Evolutionary conservation across 2,329 filamentous ascomycete species (phyloP).

Genomic region (Xylaria multiplex): DNA sequence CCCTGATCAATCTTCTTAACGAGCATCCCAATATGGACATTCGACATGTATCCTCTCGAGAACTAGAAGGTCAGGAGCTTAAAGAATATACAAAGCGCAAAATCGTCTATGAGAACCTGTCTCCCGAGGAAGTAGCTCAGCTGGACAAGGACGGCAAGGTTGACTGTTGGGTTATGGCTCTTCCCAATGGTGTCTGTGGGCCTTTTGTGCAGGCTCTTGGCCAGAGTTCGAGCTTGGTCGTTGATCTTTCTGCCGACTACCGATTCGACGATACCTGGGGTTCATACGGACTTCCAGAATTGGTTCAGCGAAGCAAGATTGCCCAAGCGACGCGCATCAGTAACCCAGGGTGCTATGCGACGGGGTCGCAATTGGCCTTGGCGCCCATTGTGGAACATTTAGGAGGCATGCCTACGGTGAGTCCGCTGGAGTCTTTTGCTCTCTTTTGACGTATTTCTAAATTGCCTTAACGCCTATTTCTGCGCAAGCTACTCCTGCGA

Average conservation of each 20-base stretch:
- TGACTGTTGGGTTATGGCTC: constrained; percentile 97
- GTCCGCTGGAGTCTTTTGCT: not conserved
- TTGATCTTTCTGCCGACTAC: constrained; percentile 97
- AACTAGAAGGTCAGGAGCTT: constrained; percentile 86
- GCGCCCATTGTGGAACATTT: constrained; percentile 81
- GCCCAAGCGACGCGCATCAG: constrained; percentile 82
- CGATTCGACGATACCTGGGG: constrained; percentile 85
- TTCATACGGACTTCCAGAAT: constrained; percentile 86
- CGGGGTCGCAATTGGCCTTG: constrained; percentile 89
- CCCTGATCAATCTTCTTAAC: constrained; percentile 87
- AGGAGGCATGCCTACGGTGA: constrained; percentile 75
- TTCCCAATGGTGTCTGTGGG: constrained; percentile 94
- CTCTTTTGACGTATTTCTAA: too few species aligned
- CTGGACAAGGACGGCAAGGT: constrained; percentile 87
- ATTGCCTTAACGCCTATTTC: too few species aligned
- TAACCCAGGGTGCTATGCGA: constrained; percentile 96
- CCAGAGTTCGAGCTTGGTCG: constrained; percentile 74
- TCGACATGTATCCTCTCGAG: constrained; percentile 90
- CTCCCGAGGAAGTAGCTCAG: constrained; percentile 82
- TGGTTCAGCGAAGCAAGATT: constrained; percentile 80
- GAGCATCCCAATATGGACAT: constrained; percentile 90
- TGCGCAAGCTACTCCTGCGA: too few species aligned
- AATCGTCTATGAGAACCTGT: constrained; percentile 91
- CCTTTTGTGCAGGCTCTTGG: constrained; percentile 83
- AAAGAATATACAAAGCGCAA: constrained; percentile 91